Evolutionary conservation across 768 basidiomycete species (phyloP), one percentile per base, ranked within the genome.

Genomic region (Tricholoma sp.): DNA sequence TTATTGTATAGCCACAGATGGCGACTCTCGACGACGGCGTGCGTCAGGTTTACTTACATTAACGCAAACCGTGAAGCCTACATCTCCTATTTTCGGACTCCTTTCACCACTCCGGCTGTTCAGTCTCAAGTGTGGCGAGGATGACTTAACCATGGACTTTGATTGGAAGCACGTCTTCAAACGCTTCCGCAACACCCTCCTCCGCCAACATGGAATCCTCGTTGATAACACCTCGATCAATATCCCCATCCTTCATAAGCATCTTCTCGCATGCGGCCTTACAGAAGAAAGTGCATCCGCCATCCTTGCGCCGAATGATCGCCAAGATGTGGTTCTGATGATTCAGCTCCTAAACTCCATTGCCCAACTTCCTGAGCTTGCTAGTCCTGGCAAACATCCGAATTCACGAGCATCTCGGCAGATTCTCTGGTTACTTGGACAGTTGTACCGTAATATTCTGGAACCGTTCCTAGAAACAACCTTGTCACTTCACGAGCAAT

Each of bases 161-260:
- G 69, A 72, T 51, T 69, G 61, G 47, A 69, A 68, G 41, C 71
- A 73, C 53, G 58, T 67, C 35, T 52, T 70, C 16, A 71, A 72
- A 55, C 63, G 68, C 22, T 51, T 67, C 10, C 64, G 67, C 0
- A 70, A 70, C 50, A 46, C 58, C 3, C 31, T 68, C 5, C 35
- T 73, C 3, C 66, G 67, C n/a, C 46, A 37, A 3, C 57, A 52
- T 10, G 70, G 72, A 1, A 57, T 69, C 29, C 37, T 32, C 1
- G 56, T 71, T 19, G 31, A 60, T 47, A 66, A 65, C 5, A 41
- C 63, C 10, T 32, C 46, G 10, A 61, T 72, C 24, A 71, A 50
- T 5, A 57, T 56, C 1, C 35, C 53, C 1, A 45, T 65, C 5
- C 31, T 69, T 5, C 53, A 59, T 0, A 19, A 21, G 0, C 71